Evolutionary conservation across 805 yeast genomes (phyloP).

Genomic region (Lachancea sp.): DNA sequence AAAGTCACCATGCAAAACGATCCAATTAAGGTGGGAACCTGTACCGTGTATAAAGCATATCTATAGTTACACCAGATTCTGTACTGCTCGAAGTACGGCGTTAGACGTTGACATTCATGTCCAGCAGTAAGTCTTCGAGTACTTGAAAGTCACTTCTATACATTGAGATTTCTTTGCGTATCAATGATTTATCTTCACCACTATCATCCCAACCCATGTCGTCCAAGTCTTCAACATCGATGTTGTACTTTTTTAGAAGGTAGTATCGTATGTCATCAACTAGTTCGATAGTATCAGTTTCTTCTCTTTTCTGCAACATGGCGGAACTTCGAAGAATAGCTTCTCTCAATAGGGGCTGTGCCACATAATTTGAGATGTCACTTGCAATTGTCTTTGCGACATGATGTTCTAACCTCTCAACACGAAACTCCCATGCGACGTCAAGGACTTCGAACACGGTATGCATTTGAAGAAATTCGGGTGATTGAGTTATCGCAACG

Average conservation of each 20-base stretch:
- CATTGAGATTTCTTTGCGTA: slow-evolving; percentile 19
- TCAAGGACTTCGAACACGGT: slow-evolving; percentile 51
- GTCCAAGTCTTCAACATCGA: slow-evolving; percentile 28
- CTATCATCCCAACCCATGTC: slow-evolving; percentile 19
- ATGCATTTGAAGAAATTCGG: slow-evolving; percentile 26
- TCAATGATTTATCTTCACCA: slow-evolving; percentile 10
- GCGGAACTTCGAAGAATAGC: slow-evolving; percentile 43
- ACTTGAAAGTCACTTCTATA: slow-evolving; percentile 32
- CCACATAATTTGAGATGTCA: slow-evolving; percentile 36
- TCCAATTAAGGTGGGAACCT: neutral
- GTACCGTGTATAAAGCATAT: neutral
- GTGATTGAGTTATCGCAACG: slow-evolving; percentile 31
- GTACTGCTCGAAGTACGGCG: neutral
- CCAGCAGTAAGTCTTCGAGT: slow-evolving; percentile 37
- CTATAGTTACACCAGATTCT: neutral
- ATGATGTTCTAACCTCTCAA: slow-evolving; percentile 58
- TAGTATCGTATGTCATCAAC: slow-evolving; percentile 72
- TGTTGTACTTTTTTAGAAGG: slow-evolving; percentile 32
- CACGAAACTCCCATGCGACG: slow-evolving; percentile 61
- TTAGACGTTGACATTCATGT: slow-evolving; percentile 40
- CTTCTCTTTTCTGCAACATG: slow-evolving; percentile 55
- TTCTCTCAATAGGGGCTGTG: slow-evolving; percentile 35
- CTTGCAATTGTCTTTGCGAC: slow-evolving; percentile 54
- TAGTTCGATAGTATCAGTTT: slow-evolving; percentile 73
- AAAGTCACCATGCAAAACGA: neutral